Base-by-base conservation (phyloP, 331 rosid species). In the Quercus lobata region DNA sequence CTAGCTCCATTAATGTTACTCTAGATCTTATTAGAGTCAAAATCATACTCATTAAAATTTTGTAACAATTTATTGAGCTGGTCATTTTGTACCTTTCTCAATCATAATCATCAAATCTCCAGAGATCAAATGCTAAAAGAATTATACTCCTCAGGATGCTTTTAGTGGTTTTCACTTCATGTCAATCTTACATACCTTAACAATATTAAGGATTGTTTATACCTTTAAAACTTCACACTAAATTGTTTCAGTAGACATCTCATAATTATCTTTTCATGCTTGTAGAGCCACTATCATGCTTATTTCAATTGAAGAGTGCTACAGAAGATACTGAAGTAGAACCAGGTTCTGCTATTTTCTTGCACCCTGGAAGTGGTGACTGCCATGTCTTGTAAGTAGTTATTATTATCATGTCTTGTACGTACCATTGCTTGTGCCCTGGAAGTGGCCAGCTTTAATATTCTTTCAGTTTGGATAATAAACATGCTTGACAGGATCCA, bases 361-460 rank as follows among this genome's bases (percentile, higher is more conserved):
- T 91, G 86, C 90, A 69, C 78, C 91, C 97, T 22, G 94, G 97
- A 76, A 89, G 87, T 57, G 93, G 97, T 57, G 98, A 96, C 41
- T 89, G 87, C 88, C 94, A 90, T 82, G 94, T 93, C 75, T 90
- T 93, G 99, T 95, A 82, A 90, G 99, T 87, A 80, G 44, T 71
- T 57, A 71, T 69, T 80, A 34, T 34, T 60, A 17, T 57, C 44
- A 37, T 0, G 9, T 37, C 44, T 37, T 37, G 44, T 27, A 75
- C 22, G 54, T 22, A 34, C 62, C 44, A 68, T 44, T 60, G 69
- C 49, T 71, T 66, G 35, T 15, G 61, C 52, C 61, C 71, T 84
- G 56, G 61, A 60, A 56, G 57, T 75, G 82, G 52, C 61, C 77
- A 76, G 75, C 80, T 76, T 54, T 49, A 63, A 55, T 57, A 60